phyloP scores from a whole-genome alignment of 2,329 filamentous ascomycete genomes.

The Fusarium sp. region DNA sequence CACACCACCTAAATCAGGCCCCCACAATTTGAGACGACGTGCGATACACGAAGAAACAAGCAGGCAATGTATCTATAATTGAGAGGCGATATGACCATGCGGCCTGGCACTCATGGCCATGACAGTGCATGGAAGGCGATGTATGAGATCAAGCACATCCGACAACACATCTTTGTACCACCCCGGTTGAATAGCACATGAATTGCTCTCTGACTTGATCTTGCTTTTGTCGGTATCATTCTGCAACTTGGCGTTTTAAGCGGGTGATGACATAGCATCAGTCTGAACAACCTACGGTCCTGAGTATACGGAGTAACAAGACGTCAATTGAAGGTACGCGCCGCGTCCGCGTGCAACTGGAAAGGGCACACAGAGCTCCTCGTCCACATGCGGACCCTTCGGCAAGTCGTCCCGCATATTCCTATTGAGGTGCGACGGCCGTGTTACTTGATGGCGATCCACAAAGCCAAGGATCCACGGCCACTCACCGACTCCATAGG shows the following conservation, averaged over 20 bases:
- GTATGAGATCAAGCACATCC: conserved; percentile 33
- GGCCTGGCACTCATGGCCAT: background rate
- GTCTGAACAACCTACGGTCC: background rate
- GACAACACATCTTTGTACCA: conserved; percentile 26
- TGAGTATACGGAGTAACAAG: background rate
- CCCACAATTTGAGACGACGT: conserved; percentile 31
- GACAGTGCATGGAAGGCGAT: conserved; percentile 17
- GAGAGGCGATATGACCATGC: conserved; percentile 28
- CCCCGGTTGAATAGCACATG: background rate
- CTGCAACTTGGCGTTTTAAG: background rate
- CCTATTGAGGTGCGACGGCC: conserved; percentile 36
- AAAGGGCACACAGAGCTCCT: conserved; percentile 23
- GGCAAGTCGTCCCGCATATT: conserved; percentile 36
- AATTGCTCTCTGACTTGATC: conserved; percentile 22
- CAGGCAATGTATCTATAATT: conserved; percentile 27
- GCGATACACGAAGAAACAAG: conserved; percentile 20
- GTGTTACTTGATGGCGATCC: conserved; percentile 32
- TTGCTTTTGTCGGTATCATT: background rate
- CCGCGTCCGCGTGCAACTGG: conserved; percentile 30
- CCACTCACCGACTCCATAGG: conserved; percentile 46
- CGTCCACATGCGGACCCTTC: conserved; percentile 27
- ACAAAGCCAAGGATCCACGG: conserved; percentile 39
- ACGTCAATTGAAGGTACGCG: conserved; percentile 37
- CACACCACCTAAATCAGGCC: conserved; percentile 7
- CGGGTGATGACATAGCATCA: conserved; percentile 15